Percentiles rank a stretch among this genome's conserved stretches.
These are phyloP conservation scores for Ascodesmis nigricans DNA, from an alignment of 495 filamentous ascomycete genomes.

Conservation along the genomic window DNA sequence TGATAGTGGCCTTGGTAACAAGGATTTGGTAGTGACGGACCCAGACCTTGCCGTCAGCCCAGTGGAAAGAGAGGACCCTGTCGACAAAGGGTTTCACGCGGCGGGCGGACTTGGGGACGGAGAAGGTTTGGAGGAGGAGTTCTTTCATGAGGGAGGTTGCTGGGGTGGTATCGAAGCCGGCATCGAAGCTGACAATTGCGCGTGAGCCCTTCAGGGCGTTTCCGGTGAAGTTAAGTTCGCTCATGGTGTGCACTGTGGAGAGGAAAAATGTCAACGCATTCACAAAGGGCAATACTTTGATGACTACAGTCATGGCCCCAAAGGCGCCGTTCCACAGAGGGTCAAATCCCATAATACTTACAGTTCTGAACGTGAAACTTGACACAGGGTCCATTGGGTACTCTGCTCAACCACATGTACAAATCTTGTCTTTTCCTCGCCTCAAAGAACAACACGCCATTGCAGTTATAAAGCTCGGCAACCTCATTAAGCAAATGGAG, in stretches of 20 bases:
- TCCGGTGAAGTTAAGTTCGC: slow-evolving; percentile 85
- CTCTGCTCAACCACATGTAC: slow-evolving; percentile 82
- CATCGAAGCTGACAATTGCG: slow-evolving; percentile 88
- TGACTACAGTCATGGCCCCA: slow-evolving; percentile 2
- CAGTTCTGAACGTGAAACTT: slow-evolving; percentile 61
- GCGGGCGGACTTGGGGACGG: slow-evolving; percentile 66
- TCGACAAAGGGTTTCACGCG: slow-evolving; percentile 92
- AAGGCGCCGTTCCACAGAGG: not conserved
- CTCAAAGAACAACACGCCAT: slow-evolving; percentile 94
- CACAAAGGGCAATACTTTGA: not conserved
- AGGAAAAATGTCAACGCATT: not conserved
- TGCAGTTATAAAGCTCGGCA: slow-evolving; percentile 95
- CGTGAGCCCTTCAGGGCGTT: slow-evolving; percentile 90
- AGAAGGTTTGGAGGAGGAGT: slow-evolving; percentile 76
- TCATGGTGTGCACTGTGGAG: slow-evolving; percentile 66
- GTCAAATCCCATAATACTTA: slow-evolving; percentile 6
- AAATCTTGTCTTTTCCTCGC: slow-evolving; percentile 84
- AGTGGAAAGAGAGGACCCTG: slow-evolving; percentile 77
- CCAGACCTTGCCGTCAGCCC: slow-evolving; percentile 93
- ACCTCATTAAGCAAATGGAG: slow-evolving; percentile 86
- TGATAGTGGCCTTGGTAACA: slow-evolving; percentile 21
- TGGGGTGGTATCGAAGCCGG: slow-evolving; percentile 52
- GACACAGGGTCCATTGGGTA: slow-evolving; percentile 84
- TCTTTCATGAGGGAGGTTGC: slow-evolving; percentile 58
- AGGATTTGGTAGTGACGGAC: slow-evolving; percentile 81